These are phyloP conservation scores for Chrysoporthe cubensis DNA, from an alignment of 2,329 filamentous ascomycete species.

Conservation along the genomic window DNA sequence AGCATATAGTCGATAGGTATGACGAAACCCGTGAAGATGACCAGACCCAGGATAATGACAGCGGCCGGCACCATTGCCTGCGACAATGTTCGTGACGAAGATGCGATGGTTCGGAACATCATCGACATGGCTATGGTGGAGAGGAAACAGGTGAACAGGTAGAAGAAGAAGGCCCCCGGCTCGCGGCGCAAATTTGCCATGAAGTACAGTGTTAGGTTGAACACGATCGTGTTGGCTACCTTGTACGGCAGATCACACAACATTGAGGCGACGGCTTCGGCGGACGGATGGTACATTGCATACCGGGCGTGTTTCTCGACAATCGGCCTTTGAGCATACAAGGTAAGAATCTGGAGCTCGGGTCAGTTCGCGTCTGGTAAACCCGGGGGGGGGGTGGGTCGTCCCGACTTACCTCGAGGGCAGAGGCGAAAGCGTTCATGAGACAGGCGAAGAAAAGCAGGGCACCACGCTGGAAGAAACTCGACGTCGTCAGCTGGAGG, in stretches of 20 bases:
- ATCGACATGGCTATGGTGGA: constrained; percentile 81
- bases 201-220: constrained; percentile 85
- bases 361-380: constrained; percentile 28
- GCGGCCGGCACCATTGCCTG: constrained; percentile 66
- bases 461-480: constrained; percentile 79
- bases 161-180: constrained; percentile 82
- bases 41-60: constrained; percentile 65
- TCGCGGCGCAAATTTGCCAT: constrained; percentile 80
- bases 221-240: constrained; percentile 71
- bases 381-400: background rate
- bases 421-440: constrained; percentile 82
- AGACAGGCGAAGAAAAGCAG: constrained; percentile 87
- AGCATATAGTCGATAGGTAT: constrained; percentile 72
- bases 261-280: constrained; percentile 88
- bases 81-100: constrained; percentile 71
- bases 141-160: constrained; percentile 74
- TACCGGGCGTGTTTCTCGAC: constrained; percentile 89
- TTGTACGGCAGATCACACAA: constrained; percentile 86
- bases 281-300: constrained; percentile 85
- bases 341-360: constrained; percentile 68
- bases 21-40: constrained; percentile 74
- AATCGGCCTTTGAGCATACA: constrained; percentile 88
- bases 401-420: constrained; percentile 63
- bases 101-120: constrained; percentile 83
- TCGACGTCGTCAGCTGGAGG: constrained; percentile 63